Evolutionary conservation across 306 rosid species (phyloP).

Genomic region (Purshia tridentata): DNA sequence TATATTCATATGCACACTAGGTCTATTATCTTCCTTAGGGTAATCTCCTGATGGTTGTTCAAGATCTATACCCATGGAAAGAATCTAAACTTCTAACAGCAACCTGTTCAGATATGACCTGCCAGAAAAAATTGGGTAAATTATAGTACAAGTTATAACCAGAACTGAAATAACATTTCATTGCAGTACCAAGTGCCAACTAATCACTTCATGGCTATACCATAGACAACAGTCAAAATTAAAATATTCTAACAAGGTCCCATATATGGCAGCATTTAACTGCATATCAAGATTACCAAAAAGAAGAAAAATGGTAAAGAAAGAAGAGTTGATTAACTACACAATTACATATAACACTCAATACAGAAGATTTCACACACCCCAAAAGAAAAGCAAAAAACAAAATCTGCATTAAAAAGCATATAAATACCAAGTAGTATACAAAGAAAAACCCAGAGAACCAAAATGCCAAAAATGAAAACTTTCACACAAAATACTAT

Average conservation of each 20-base stretch:
- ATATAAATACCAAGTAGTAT: background rate
- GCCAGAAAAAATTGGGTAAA: background rate
- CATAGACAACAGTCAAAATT: background rate
- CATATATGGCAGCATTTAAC: background rate
- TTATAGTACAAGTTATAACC: background rate
- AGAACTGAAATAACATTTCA: background rate
- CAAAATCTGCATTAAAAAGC: background rate
- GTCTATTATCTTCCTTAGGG: slow-evolving; percentile 16
- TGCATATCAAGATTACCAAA: background rate
- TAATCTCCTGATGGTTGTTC: slow-evolving; percentile 34
- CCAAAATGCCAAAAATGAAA: slow-evolving; percentile 8
- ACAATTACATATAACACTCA: background rate
- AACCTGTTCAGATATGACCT: slow-evolving; percentile 4
- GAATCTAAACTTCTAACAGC: slow-evolving; percentile 9
- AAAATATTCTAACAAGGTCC: background rate
- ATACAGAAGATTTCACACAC: background rate
- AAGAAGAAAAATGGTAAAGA: background rate
- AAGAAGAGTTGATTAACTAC: background rate
- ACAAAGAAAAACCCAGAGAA: background rate
- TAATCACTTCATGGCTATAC: background rate
- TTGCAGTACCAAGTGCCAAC: background rate
- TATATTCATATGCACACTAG: slow-evolving; percentile 15
- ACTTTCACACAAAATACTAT: background rate
- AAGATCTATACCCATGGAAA: slow-evolving; percentile 35
- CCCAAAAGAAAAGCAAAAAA: background rate